Evolutionary conservation across 345 rosid genomes (phyloP).

Genomic region (Anacardium occidentale): DNA sequence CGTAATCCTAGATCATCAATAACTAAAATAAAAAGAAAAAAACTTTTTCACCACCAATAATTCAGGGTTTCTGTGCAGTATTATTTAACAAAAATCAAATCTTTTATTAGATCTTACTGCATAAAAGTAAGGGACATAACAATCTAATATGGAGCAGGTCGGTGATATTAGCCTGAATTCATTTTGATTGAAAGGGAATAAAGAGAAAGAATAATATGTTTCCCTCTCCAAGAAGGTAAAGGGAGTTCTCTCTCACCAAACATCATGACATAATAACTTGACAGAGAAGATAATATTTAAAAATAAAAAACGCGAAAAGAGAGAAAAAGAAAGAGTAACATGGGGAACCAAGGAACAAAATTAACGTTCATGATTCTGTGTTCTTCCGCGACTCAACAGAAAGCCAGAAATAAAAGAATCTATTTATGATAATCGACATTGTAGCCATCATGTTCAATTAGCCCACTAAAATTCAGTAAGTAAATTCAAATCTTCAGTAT

Average conservation of each 20-base stretch:
- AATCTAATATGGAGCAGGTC: background rate
- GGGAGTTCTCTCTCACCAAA: slow-evolving; percentile 17
- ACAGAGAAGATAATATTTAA: slow-evolving; percentile 25
- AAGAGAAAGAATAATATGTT: background rate
- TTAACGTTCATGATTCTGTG: slow-evolving; percentile 3
- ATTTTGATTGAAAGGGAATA: background rate
- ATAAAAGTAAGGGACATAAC: background rate
- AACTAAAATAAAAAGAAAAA: no score
- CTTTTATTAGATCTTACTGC: background rate
- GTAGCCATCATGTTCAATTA: no score
- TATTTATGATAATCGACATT: no score
- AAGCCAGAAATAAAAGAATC: background rate
- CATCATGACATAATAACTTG: slow-evolving; percentile 31
- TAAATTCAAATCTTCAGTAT: background rate
- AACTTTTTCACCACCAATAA: background rate
- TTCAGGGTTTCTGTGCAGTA: background rate
- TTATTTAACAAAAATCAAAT: background rate
- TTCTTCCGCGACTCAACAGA: no score
- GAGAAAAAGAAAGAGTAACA: slow-evolving; percentile 11
- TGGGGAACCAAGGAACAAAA: slow-evolving; percentile 38
- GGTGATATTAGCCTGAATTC: background rate
- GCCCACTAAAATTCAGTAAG: background rate
- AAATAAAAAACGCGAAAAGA: no score
- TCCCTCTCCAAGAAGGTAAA: slow-evolving; percentile 4
- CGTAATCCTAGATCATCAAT: background rate